Evolutionary conservation across 805 yeast species (phyloP), one percentile per base, ranked within the genome.

Genomic region (Ogataea saltuana): DNA sequence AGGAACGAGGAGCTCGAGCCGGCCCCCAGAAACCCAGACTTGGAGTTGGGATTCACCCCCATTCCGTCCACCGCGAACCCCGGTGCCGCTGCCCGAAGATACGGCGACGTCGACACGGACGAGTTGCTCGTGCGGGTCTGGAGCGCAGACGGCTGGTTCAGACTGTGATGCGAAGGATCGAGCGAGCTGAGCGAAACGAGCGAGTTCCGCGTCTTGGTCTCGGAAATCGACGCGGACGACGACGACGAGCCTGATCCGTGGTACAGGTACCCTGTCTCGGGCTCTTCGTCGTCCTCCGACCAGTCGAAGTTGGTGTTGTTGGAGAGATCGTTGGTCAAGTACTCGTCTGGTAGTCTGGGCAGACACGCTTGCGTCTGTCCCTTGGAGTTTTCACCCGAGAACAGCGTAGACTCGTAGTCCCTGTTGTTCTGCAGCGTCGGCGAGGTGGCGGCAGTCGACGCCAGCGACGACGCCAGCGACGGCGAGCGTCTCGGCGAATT

Each of bases 1-100:
- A 83, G 59, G 15, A 79, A 64, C 6, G 78, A 76, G 2, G 83
- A 74, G 45, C 79, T 71, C 4, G 88, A 80, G 7, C 81, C 84
- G 10, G 75, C 73, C 1, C 89, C 89, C 50, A 78, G 77, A 56
- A 78, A 82, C 0, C 88, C 88, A 21, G 75, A 74, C 32, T 61
- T 64, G 15, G 57, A 40, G 18, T 58, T 51, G 20, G 80, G 76
- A 36, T 76, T 72, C 1, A 82, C 84, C 0, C 83, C 85, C 86
- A 82, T 81, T 9, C 86, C 85, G 58, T 82, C 86, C 38, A 66
- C 58, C 3, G 42, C 36, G 16, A 42, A 32, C 17, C 46, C 42
- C 2, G 57, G 39, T 7, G 48, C 48, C 9, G 39, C 37, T 2
- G 61, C 54, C 19, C 51, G 50, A 18, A 56, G 41, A 33, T 47